phyloP scores from a whole-genome alignment of 768 basidiomycete genomes.

The Leucogyrophana mollusca region DNA sequence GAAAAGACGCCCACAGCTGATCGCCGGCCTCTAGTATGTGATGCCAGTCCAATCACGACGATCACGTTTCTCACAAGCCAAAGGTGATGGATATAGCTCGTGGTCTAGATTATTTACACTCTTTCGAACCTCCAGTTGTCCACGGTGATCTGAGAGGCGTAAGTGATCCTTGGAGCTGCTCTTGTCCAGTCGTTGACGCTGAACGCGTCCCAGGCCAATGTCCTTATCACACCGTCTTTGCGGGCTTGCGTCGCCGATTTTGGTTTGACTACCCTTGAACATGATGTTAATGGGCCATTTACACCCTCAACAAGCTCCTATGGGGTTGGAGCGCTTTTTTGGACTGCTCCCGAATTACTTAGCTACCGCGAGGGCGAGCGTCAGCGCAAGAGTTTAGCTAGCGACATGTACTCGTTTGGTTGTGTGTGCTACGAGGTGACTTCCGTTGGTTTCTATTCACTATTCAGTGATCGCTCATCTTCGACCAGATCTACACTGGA shows the following conservation, averaged over 20 bases:
- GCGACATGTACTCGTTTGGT: constrained; percentile 27
- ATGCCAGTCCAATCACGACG: neutral
- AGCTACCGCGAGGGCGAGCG: constrained; percentile 8
- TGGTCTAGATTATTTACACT: constrained; percentile 28
- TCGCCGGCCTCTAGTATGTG: too few species aligned
- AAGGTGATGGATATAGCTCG: constrained; percentile 22
- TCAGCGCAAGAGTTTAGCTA: constrained; percentile 11
- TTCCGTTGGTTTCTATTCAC: neutral
- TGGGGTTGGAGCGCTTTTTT: constrained; percentile 15
- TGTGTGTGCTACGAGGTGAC: constrained; percentile 29
- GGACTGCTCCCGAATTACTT: constrained; percentile 30
- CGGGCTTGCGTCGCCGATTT: constrained; percentile 17
- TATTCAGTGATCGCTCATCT: too few species aligned
- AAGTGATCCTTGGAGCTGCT: constrained; percentile 2
- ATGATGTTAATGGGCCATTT: constrained; percentile 3
- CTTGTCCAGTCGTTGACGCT: neutral
- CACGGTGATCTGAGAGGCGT: constrained; percentile 34
- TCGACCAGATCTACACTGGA: too few species aligned
- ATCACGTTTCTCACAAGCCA: neutral
- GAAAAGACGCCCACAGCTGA: too few species aligned
- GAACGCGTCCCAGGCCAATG: constrained; percentile 20
- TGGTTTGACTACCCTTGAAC: constrained; percentile 9
- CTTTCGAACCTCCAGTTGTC: constrained; percentile 22
- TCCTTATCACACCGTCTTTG: constrained; percentile 16
- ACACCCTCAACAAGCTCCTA: constrained; percentile 7